Base-by-base conservation (phyloP, 2,329 filamentous ascomycete species). In the Ophiostoma fasciatum region DNA sequence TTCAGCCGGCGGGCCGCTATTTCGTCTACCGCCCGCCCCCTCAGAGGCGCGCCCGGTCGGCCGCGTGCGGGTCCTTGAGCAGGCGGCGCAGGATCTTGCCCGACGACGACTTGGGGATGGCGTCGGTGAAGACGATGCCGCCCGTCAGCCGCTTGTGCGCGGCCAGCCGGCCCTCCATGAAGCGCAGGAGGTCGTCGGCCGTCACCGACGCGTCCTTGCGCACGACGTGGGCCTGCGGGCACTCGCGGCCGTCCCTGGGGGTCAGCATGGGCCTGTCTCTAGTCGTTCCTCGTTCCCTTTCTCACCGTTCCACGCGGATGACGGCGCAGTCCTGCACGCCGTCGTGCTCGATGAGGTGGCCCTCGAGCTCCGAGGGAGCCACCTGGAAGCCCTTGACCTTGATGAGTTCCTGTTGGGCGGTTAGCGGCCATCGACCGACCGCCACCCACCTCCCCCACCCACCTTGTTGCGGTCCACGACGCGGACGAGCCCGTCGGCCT, bases 341-440 rank as follows among this genome's bases (percentile, higher is more conserved):
- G 10, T 11, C 10, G 26, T 28, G 26, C 7, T 11, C 26, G 7
- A 28, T 7, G 11, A 59, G 20, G 23, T 52, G 30, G 25, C 14
- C 26, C 34, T 60, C 57, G 2, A 60, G 41, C 42, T 60, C 57
- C 0, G 48, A 41, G 0, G 57, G 57, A 12, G 52, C 52, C 4
- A 60, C 52, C 29, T 60, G 56, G 37, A 60, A 59, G 4, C 55
- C 56, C 30, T 59, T 59, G 44, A 58, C 59, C 40, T 60, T 60
- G 42, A 60, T 58, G 13, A 60, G 35, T 14, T 59, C 55, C 33
- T n/a, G n/a, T n/a, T n/a, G n/a, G n/a, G n/a, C n/a, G n/a, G n/a
- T n/a, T n/a, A n/a, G n/a, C n/a, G n/a, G n/a, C n/a, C n/a, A n/a
- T n/a, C n/a, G n/a, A n/a, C n/a, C n/a, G n/a, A n/a, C n/a, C n/a